These are phyloP conservation scores for Biscutella laevigata DNA, from an alignment of 441 rosid species.

Conservation along the genomic window DNA sequence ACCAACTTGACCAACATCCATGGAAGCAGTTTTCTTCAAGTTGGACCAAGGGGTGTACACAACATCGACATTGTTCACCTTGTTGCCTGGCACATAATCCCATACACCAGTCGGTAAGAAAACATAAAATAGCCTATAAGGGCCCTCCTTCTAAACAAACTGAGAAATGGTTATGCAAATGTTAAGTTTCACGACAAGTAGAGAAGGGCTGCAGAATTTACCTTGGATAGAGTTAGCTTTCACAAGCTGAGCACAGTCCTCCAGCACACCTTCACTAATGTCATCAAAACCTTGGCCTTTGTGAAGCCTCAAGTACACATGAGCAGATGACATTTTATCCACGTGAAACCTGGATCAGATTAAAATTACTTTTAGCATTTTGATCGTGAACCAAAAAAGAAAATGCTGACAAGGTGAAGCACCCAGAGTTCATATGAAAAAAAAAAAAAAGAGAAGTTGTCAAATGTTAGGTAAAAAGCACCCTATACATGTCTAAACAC, in stretches of 20 bases:
- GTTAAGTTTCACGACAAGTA: background rate
- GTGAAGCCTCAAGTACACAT: conserved; percentile 83
- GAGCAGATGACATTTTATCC: conserved; percentile 97
- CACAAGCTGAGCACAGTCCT: conserved; percentile 95
- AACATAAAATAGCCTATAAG: conserved; percentile 22
- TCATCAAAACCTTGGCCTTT: conserved; percentile 80
- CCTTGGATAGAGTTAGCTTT: conserved; percentile 99
- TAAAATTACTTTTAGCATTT: background rate
- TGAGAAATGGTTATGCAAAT: conserved; percentile 15
- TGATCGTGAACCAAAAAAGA: background rate
- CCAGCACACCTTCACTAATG: conserved; percentile 73
- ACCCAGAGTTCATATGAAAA: background rate
- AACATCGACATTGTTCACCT: conserved; percentile 85
- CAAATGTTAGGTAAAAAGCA: background rate
- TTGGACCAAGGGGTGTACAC: conserved; percentile 95
- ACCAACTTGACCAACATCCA: conserved; percentile 99
- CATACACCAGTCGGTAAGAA: conserved; percentile 25
- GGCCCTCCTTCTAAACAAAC: conserved; percentile 25
- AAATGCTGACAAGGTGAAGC: background rate
- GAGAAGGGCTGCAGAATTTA: conserved; percentile 10
- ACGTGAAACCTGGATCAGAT: conserved; percentile 77
- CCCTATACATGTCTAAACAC: background rate
- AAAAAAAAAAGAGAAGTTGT: background rate
- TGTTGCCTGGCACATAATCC: conserved; percentile 61
- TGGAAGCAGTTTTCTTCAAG: conserved; percentile 88